These are phyloP conservation scores for Syncephalastrum sp. DNA, from an alignment of 371 early-diverging fungal genomes.

Conservation along the genomic window DNA sequence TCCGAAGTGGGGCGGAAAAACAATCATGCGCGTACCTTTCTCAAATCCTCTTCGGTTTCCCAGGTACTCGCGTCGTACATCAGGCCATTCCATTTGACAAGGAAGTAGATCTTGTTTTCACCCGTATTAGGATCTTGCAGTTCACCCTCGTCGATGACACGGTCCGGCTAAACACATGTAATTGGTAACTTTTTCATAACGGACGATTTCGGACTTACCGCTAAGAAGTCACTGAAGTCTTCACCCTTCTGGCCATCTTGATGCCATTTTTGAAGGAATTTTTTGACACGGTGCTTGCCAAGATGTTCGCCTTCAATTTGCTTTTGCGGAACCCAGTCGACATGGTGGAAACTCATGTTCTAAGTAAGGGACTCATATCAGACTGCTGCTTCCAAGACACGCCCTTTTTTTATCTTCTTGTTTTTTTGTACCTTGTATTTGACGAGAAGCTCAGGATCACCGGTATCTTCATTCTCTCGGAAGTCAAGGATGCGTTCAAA, in stretches of 20 bases:
- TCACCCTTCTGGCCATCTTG: constrained; percentile 51
- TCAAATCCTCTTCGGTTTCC: constrained; percentile 77
- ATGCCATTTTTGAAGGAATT: constrained; percentile 70
- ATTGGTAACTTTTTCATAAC: background rate
- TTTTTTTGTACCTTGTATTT: constrained; percentile 70
- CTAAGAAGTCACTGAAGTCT: constrained; percentile 55
- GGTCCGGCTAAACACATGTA: constrained; percentile 56
- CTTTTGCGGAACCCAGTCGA: constrained; percentile 77
- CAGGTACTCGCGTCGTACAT: constrained; percentile 90
- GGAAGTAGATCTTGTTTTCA: constrained; percentile 63
- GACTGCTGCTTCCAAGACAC: background rate
- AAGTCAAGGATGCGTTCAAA: constrained; percentile 72
- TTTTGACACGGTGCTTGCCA: constrained; percentile 78
- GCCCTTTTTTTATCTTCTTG: background rate
- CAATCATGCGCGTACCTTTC: constrained; percentile 29
- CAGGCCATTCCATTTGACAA: constrained; percentile 92
- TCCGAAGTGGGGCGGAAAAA: constrained; percentile 1
- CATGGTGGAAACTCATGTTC: constrained; percentile 78
- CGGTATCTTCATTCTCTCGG: constrained; percentile 41
- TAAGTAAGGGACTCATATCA: constrained; percentile 10
- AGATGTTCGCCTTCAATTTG: constrained; percentile 69
- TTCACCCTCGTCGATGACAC: constrained; percentile 87
- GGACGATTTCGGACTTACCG: constrained; percentile 33
- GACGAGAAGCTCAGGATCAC: constrained; percentile 53
- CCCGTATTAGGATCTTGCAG: constrained; percentile 51